phyloP scores from a whole-genome alignment of 176 grass and related monocot genomes.

The Triticum monococcum region DNA sequence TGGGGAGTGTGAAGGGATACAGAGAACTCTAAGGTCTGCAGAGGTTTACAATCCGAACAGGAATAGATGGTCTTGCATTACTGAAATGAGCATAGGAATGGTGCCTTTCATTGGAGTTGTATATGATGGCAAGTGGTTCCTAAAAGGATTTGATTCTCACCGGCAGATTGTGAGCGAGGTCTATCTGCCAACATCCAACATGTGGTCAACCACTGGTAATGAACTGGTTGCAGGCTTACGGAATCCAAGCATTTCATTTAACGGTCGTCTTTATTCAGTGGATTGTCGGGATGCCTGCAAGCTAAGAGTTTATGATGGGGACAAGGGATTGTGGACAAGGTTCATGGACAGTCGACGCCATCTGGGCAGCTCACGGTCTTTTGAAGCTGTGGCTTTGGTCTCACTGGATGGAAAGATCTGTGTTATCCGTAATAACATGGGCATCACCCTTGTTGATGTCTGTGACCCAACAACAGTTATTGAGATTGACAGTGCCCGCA shows the following conservation, averaged over 20 bases:
- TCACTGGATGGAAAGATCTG: slow-evolving; percentile 72
- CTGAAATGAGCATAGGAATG: slow-evolving; percentile 84
- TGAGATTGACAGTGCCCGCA: slow-evolving; percentile 56
- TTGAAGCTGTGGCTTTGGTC: slow-evolving; percentile 75
- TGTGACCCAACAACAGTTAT: slow-evolving; percentile 37
- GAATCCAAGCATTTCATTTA: slow-evolving; percentile 67
- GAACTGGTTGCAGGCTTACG: slow-evolving; percentile 71
- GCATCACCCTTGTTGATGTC: slow-evolving; percentile 75
- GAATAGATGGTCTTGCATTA: slow-evolving; percentile 77
- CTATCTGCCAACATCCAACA: slow-evolving; percentile 63
- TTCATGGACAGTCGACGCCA: slow-evolving; percentile 72
- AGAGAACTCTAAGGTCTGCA: slow-evolving; percentile 71
- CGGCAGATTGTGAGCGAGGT: slow-evolving; percentile 67
- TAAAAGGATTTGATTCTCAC: slow-evolving; percentile 80
- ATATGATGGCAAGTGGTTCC: slow-evolving; percentile 86
- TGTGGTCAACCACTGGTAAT: slow-evolving; percentile 55
- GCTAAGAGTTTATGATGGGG: slow-evolving; percentile 69
- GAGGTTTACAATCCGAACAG: slow-evolving; percentile 82
- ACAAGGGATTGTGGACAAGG: slow-evolving; percentile 62
- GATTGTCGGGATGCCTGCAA: slow-evolving; percentile 94
- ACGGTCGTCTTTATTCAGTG: slow-evolving; percentile 57
- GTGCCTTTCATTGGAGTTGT: slow-evolving; percentile 86
- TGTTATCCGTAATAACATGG: slow-evolving; percentile 84
- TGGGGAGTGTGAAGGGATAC: slow-evolving; percentile 86
- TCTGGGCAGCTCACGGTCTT: slow-evolving; percentile 59